Conservation (phyloP, 2,329 filamentous ascomycete genomes). For the Claviceps cyperi region DNA sequence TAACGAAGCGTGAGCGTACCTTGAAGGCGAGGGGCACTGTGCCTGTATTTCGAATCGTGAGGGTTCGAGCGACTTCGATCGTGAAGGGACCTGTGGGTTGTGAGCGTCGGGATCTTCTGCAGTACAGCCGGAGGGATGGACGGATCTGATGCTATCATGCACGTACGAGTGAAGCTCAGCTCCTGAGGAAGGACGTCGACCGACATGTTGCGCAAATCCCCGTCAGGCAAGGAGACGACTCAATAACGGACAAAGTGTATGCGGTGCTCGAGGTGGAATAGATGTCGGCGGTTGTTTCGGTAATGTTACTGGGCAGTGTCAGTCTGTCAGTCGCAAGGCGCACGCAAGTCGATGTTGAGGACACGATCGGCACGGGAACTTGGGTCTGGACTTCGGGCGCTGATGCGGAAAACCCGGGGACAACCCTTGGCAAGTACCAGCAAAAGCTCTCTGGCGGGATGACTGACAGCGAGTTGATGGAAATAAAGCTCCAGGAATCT, state of each 20-base stretch:
- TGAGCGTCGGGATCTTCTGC: conserved; percentile 6
- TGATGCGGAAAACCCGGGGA: too few relatives aligned
- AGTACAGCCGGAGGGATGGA: not conserved
- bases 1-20: conserved; percentile 29
- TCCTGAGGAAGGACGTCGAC: conserved; percentile 86
- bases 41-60: conserved; percentile 52
- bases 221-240: not conserved
- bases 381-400: not conserved
- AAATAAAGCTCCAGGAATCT: not conserved
- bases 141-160: not conserved
- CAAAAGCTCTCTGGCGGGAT: not conserved
- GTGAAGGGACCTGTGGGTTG: conserved; percentile 46
- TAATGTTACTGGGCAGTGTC: not conserved
- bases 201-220: conserved; percentile 51
- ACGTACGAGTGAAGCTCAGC: conserved; percentile 84
- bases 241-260: not conserved
- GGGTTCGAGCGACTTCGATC: conserved; percentile 47
- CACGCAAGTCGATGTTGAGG: conserved; percentile 1
- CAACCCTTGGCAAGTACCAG: not conserved
- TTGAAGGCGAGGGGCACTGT: conserved; percentile 53
- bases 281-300: not conserved
- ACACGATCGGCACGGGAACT: conserved; percentile 1
- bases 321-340: not conserved
- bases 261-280: not conserved
- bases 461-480: not conserved